phyloP scores from a whole-genome alignment of 805 yeast genomes.

The Zygosaccharomyces siamensis region DNA sequence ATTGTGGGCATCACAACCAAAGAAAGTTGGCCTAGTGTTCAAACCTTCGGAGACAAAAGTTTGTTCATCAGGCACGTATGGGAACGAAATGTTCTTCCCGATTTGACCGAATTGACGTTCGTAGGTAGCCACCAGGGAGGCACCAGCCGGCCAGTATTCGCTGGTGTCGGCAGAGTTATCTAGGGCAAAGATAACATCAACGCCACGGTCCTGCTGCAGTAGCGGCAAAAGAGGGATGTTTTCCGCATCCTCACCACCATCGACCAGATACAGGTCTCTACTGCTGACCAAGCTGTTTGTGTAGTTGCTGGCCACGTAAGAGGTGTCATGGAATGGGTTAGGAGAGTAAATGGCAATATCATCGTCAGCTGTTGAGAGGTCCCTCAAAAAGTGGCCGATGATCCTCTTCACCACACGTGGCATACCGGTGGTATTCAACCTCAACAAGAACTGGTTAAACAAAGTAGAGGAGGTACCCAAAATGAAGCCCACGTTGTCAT shows the following conservation, averaged over 20 bases:
- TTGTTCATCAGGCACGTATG: slow-evolving; percentile 69
- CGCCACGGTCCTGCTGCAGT: slow-evolving; percentile 53
- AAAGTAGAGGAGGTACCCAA: slow-evolving; percentile 80
- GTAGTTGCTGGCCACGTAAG: slow-evolving; percentile 31
- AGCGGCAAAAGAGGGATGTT: slow-evolving; percentile 61
- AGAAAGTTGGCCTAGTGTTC: slow-evolving; percentile 68
- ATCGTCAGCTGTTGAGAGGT: slow-evolving; percentile 47
- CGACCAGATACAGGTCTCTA: slow-evolving; percentile 51
- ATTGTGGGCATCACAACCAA: slow-evolving; percentile 72
- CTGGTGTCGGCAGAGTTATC: slow-evolving; percentile 68
- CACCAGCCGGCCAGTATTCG: slow-evolving; percentile 62
- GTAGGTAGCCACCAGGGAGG: slow-evolving; percentile 52
- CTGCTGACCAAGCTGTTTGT: slow-evolving; percentile 39
- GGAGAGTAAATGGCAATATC: slow-evolving; percentile 70
- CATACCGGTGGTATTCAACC: slow-evolving; percentile 50
- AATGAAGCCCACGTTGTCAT: slow-evolving; percentile 76
- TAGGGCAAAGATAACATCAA: slow-evolving; percentile 61
- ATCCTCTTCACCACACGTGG: slow-evolving; percentile 45
- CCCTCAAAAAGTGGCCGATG: slow-evolving; percentile 42
- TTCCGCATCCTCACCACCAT: slow-evolving; percentile 70
- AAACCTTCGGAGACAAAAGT: slow-evolving; percentile 59
- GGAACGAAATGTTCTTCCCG: slow-evolving; percentile 63
- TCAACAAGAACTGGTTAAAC: slow-evolving; percentile 64
- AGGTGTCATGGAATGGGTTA: slow-evolving; percentile 58
- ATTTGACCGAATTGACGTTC: slow-evolving; percentile 50